phyloP scores from a whole-genome alignment of 2,329 filamentous ascomycete genomes.

The Hortaea sp. region DNA sequence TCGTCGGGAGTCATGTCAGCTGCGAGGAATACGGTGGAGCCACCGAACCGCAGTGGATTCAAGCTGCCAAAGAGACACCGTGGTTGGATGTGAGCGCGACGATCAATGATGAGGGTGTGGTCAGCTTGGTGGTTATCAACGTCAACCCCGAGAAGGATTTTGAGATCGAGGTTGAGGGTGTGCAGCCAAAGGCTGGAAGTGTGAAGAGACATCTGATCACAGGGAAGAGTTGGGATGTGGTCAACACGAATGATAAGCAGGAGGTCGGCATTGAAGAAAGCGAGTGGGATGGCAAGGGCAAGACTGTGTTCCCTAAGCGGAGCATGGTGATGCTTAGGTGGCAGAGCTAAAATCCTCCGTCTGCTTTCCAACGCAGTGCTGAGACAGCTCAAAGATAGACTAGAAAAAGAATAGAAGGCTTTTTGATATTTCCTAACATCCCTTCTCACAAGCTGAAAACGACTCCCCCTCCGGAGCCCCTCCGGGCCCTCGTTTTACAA shows the following conservation, averaged over 20 bases:
- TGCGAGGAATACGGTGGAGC: conserved; percentile 54
- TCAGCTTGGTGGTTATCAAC: conserved; percentile 65
- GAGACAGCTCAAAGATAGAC: no score
- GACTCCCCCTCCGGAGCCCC: no score
- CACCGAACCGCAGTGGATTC: conserved; percentile 57
- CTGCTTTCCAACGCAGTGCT: no score
- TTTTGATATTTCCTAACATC: no score
- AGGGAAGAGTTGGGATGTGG: conserved; percentile 45
- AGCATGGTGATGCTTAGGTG: conserved; percentile 58
- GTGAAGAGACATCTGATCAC: conserved; percentile 55
- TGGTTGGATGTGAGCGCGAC: conserved; percentile 60
- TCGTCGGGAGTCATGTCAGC: conserved; percentile 55
- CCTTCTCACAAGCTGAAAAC: no score
- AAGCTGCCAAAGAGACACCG: conserved; percentile 56
- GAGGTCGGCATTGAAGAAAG: conserved; percentile 52
- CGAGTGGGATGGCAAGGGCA: conserved; percentile 53
- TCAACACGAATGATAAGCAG: conserved; percentile 54
- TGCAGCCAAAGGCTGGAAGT: conserved; percentile 30
- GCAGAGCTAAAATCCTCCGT: conserved; percentile 23
- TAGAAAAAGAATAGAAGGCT: no score
- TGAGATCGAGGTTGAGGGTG: conserved; percentile 49
- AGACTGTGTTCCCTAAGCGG: conserved; percentile 58
- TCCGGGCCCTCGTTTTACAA: no score
- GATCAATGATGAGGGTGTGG: conserved; percentile 48
- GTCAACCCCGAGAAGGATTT: conserved; percentile 51